Base-by-base conservation (phyloP, 441 rosid species). In the Gossypium davidsonii region DNA sequence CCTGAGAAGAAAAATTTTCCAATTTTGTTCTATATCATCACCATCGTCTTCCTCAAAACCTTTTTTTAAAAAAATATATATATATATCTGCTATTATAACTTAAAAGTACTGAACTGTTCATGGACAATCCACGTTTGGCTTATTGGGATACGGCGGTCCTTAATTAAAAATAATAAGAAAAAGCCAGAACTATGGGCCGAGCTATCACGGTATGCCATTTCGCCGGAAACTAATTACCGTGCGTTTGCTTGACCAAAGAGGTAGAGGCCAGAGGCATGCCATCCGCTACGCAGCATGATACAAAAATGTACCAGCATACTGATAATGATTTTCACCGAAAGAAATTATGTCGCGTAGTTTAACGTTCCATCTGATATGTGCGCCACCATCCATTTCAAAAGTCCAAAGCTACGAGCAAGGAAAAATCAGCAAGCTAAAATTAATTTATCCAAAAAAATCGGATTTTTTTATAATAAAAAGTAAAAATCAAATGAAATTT, bases 181-280 rank as follows among this genome's bases (percentile, higher is more conserved):
- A 44, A 44, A 44, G 6, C 34, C 6, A 44, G 49, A 44, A 44
- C 14, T 44, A 8, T 44, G 12, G 49, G 14, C 4, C 0, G 49
- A 44, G 49, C 49, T 1, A 28, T 28, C 6, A 4, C 34, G 34
- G 34, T 4, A 11, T 46, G 51, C 51, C 51, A 11, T 14, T 11
- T 44, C n/a, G 9, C 14, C 49, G 11, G n/a, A 63, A 72, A 31
- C 69, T 21, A 78, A 79, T 73, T 80, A 57, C 55, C 46, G 34
- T 58, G 67, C 49, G 34, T 34, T 15, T 25, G 28, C 52, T 64
- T 42, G 26, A 2, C 69, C 28, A 11, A 7, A 64, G 51, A 0
- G 26, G n/a, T 5, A 11, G 18, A 12, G 17, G 8, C 2, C 6
- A 11, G 18, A 6, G 26, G n/a, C 44, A 65, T 44, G 34, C 14